Conservation (phyloP, 192 early-diverging fungal genomes). For the Dimargaris cristalligena region DNA sequence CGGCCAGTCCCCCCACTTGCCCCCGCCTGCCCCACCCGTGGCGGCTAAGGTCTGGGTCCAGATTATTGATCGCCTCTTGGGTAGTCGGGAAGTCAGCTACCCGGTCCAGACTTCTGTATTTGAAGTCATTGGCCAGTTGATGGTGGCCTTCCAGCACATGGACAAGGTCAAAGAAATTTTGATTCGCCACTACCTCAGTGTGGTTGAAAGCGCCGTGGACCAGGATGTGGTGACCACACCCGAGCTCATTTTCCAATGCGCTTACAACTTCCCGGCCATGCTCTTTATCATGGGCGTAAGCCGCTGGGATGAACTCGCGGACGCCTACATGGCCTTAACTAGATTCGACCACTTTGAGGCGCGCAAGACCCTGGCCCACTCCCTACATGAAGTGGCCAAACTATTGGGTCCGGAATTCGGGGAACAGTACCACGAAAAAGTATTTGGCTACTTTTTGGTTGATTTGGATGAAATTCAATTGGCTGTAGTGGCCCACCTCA, state of each 20-base stretch:
- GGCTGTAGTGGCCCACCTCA: constrained; percentile 45
- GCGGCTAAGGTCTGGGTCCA: constrained; percentile 26
- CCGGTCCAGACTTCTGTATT: constrained; percentile 29
- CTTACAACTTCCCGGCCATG: constrained; percentile 29
- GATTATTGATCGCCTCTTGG: constrained; percentile 21
- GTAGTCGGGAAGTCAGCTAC: constrained; percentile 27
- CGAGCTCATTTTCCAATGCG: constrained; percentile 26
- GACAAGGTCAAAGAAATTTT: not conserved
- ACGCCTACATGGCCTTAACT: constrained; percentile 27
- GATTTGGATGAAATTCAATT: constrained; percentile 43
- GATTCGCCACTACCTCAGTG: constrained; percentile 1
- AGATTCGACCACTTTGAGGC: constrained; percentile 28
- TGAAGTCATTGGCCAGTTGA: constrained; percentile 22
- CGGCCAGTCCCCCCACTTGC: constrained; percentile 18
- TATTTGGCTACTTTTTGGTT: constrained; percentile 26
- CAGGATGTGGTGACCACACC: constrained; percentile 15
- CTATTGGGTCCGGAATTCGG: constrained; percentile 16
- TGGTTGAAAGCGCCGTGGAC: not conserved
- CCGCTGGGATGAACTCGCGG: constrained; percentile 28
- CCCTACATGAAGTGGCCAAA: constrained; percentile 29
- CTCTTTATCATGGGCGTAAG: constrained; percentile 16
- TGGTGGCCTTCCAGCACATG: constrained; percentile 17
- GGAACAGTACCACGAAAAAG: constrained; percentile 23
- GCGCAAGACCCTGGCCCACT: constrained; percentile 26
- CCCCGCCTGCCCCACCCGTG: constrained; percentile 5